A percentile compares a stretch with the other conserved stretches of the same genome.
These are phyloP conservation scores for Pythium sp. DNA, from an alignment of 352 stramenopile species.

Conservation along the genomic window DNA sequence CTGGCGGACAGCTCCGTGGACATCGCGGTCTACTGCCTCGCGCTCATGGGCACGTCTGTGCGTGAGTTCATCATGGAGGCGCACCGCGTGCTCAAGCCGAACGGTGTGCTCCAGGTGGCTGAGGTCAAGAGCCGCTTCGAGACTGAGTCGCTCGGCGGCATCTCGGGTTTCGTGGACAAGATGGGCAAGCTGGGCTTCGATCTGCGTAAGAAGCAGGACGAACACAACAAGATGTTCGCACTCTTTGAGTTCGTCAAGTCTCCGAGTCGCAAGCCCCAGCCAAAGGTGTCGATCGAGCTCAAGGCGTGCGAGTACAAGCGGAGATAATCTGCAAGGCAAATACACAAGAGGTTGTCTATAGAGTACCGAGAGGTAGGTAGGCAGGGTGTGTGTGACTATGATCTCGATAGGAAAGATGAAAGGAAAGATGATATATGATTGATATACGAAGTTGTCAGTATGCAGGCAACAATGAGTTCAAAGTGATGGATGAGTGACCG, in stretches of 20 bases:
- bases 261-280: conserved; percentile 38
- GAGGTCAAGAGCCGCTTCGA: conserved; percentile 87
- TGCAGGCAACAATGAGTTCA: neutral
- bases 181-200: conserved; percentile 73
- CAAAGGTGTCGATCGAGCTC: conserved; percentile 55
- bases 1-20: conserved; percentile 89
- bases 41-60: conserved; percentile 98
- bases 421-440: neutral
- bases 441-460: neutral
- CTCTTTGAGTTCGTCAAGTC: conserved; percentile 82
- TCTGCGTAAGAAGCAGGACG: conserved; percentile 59
- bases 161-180: conserved; percentile 56
- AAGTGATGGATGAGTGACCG: neutral
- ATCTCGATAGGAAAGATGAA: conserved; percentile 4
- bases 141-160: conserved; percentile 59
- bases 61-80: conserved; percentile 97
- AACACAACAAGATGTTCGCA: conserved; percentile 86
- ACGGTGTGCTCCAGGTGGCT: conserved; percentile 88
- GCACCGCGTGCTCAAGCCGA: conserved; percentile 91
- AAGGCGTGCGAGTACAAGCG: conserved; percentile 88
- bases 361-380: neutral
- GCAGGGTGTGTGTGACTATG: neutral
- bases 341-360: neutral
- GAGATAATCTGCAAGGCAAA: conserved; percentile 30
- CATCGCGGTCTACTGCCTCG: conserved; percentile 96